A percentile compares a stretch with the other conserved stretches of the same genome.
These are phyloP conservation scores for Colletotrichum caudatum DNA, from an alignment of 2,329 filamentous ascomycete genomes.

Conservation along the genomic window DNA sequence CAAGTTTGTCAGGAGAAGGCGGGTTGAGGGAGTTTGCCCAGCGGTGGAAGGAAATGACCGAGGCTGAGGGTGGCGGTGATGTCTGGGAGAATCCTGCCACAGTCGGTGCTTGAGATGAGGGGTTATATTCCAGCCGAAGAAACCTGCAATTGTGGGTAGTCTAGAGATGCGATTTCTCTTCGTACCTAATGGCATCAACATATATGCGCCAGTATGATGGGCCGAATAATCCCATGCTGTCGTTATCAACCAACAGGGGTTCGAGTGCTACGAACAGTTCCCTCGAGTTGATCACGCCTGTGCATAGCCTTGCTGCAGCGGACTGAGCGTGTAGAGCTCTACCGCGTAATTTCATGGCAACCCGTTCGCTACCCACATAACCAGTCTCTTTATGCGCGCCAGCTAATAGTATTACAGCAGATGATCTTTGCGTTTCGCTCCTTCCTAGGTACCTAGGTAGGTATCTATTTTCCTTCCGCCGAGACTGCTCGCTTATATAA, in stretches of 20 bases:
- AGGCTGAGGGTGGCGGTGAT: slow-evolving; percentile 53
- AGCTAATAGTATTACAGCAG: not conserved
- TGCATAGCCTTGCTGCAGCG: not conserved
- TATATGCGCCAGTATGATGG: not conserved
- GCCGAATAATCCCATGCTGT: not conserved
- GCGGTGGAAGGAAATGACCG: slow-evolving; percentile 75
- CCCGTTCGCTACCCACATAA: not conserved
- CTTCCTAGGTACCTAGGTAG: not conserved
- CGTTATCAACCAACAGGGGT: not conserved
- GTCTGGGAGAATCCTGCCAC: slow-evolving; percentile 52
- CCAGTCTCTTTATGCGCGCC: too few relatives aligned
- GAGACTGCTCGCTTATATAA: slow-evolving; percentile 20
- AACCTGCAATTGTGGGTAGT: not conserved
- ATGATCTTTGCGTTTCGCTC: not conserved
- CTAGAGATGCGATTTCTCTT: not conserved
- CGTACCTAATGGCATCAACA: not conserved
- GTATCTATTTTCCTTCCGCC: not conserved
- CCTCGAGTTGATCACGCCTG: not conserved
- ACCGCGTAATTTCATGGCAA: not conserved
- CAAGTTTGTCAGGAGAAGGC: slow-evolving; percentile 75
- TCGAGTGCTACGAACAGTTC: not conserved
- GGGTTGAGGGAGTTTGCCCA: slow-evolving; percentile 84
- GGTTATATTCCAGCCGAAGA: not conserved
- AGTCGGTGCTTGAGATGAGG: not conserved
- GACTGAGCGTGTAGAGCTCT: not conserved